Evolutionary conservation across 2,329 filamentous ascomycete genomes (phyloP), one percentile per base, ranked within the genome.

Genomic region (Pseudopyrenochaeta lycopersici): DNA sequence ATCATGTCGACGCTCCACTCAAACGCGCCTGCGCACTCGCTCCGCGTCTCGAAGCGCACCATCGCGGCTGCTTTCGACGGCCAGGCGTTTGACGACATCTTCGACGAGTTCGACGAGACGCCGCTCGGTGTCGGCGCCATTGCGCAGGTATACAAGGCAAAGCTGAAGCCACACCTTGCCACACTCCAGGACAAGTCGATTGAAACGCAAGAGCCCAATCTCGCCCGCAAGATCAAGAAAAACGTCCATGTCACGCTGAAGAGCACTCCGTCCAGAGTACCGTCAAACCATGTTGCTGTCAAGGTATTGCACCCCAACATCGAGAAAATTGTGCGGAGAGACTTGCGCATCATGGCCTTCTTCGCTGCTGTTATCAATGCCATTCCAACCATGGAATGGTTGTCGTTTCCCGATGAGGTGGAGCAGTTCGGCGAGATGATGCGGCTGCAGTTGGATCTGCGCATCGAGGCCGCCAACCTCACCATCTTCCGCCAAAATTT

Each of bases 361-460:
- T 97, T 99, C 70, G 95, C 95, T 14, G 83, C 86, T 0, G 70
- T 90, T 5, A 88, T 99, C 63, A 96, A 98, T 75, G 79, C 85
- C 1, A 89, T 99, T 29, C 95, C 95, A 0, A 97, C 93, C 0
- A 95, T 99, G 71, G 92, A 98, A 76, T 99, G 95, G 95, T 83
- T 99, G 5, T 97, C 94, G 0, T 86, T 99, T 7, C 95, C 95
- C 0, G 94, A 97, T 64, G 95, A 99, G 74, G 95, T 98, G 2
- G 78, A 83, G 12, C 92, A 98, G 69, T 99, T 99, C 70, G 94
- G 93, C 20, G 90, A 96, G 72, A 99, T 99, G 95, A 99, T 99
- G 95, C 89, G 89, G 67, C 81, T 98, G n/a, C 95, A 99, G 73
- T 82, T 99, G 2, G 95, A 99, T 76, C 83, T 99, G 31, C 89